Evolutionary conservation across 371 early-diverging fungal species (phyloP).

Genomic region (Batrachochytrium dendrobatidis): DNA sequence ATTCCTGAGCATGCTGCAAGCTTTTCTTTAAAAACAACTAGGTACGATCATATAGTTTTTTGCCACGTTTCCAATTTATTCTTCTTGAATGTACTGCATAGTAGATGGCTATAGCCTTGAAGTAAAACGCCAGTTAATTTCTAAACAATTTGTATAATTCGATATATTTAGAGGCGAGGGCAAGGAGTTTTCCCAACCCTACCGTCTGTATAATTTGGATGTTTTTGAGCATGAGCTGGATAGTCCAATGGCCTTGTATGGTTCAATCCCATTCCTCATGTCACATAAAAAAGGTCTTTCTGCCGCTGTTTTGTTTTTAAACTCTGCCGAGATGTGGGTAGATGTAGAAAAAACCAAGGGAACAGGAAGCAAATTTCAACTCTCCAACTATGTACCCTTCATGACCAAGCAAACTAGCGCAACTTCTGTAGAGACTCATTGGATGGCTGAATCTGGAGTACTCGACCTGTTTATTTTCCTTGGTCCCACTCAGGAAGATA

Average conservation of each 20-base stretch:
- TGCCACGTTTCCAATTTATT: background rate
- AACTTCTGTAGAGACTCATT: conserved; percentile 52
- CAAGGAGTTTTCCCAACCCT: conserved; percentile 79
- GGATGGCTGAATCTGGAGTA: conserved; percentile 89
- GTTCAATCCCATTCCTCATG: conserved; percentile 88
- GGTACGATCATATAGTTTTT: conserved; percentile 23
- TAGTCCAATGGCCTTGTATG: conserved; percentile 92
- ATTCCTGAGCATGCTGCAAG: conserved; percentile 90
- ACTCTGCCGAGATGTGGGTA: conserved; percentile 95
- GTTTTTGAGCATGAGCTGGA: conserved; percentile 94
- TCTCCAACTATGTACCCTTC: conserved; percentile 16
- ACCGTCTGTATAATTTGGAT: conserved; percentile 95
- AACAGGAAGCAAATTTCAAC: conserved; percentile 4
- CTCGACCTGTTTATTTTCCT: conserved; percentile 86
- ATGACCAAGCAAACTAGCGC: conserved; percentile 3
- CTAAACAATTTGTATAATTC: no score
- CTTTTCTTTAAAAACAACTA: conserved; percentile 76
- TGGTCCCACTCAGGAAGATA: conserved; percentile 65
- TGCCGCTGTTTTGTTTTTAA: conserved; percentile 83
- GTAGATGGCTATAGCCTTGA: no score
- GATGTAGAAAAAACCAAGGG: conserved; percentile 65
- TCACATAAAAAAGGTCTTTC: conserved; percentile 63
- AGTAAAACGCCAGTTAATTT: no score
- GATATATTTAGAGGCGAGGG: conserved; percentile 58
- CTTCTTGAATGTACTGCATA: no score